Evolutionary conservation across 2,329 filamentous ascomycete genomes (phyloP), one percentile per base, ranked within the genome.

Genomic region (Cercospora sp.): DNA sequence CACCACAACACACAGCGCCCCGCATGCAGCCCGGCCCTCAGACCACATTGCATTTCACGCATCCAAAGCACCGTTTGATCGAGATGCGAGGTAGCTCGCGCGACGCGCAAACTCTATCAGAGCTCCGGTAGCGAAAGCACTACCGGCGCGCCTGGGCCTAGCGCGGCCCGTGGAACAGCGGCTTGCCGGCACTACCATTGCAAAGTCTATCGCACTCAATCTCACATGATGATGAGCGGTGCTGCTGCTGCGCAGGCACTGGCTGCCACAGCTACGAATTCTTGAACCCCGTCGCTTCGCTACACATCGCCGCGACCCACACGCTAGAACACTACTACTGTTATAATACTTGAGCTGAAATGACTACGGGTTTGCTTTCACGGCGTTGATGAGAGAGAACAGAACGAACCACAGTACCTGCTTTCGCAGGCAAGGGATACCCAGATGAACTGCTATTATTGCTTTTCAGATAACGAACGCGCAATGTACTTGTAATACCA

Each of bases 391-490:
- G 42, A 57, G 28, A 45, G 31, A 45, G 31, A 60, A 16, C 18
- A 26, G 31, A n/a, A 58, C n/a, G 53, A 58, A 58, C n/a, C 58
- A 61, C 57, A 58, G 58, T 30, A 61, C 42, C 30, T 36, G 57
- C 55, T 60, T 48, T 58, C 45, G 26, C 42, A 58, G 53, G 53
- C 53, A 30, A 28, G 53, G 53, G 53, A 58, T 58, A 58, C 26
- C 48, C 53, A 58, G 53, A 31, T 58, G 53, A n/a, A 39, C 2
- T 39, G 36, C 16, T 39, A 58, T 31, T 57, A 57, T 31, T 58
- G 53, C 26, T 30, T 58, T 31, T 6, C 26, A 58, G 23, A 58
- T 58, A 16, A 58, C 23, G 53, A 31, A 23, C 26, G 39, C 2
- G 51, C 23, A 57, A 28, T 26, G 51, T 58, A 31, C 53, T 16